phyloP scores from a whole-genome alignment of 2,329 filamentous ascomycete genomes.

The Rutstroemia sp. region DNA sequence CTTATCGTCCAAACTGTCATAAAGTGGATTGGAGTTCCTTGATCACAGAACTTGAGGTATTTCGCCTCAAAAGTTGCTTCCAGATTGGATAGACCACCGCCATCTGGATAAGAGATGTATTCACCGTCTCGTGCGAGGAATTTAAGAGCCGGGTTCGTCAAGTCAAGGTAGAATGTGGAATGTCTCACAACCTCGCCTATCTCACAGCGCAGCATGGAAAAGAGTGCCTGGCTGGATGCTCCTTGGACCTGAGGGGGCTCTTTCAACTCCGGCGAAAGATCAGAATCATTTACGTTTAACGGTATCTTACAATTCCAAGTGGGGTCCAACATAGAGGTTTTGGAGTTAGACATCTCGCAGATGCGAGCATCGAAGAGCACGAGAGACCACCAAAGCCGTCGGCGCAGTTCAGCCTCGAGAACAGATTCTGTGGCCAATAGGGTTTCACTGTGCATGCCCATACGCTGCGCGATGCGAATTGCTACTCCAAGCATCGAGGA shows the following conservation, averaged over 20 bases:
- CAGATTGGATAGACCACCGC: slow-evolving; percentile 22
- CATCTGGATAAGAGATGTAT: slow-evolving; percentile 5
- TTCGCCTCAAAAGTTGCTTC: slow-evolving; percentile 35
- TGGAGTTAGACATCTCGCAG: slow-evolving; percentile 54
- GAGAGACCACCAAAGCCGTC: slow-evolving; percentile 67
- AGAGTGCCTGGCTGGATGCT: slow-evolving; percentile 53
- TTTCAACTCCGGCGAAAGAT: slow-evolving; percentile 50
- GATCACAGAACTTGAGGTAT: slow-evolving; percentile 36
- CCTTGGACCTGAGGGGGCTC: slow-evolving; percentile 41
- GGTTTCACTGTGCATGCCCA: slow-evolving; percentile 61
- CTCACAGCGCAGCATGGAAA: slow-evolving; percentile 49
- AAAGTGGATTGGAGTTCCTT: slow-evolving; percentile 32
- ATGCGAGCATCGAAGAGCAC: slow-evolving; percentile 62
- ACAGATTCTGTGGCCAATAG: slow-evolving; percentile 35
- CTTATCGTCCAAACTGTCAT: slow-evolving; percentile 25
- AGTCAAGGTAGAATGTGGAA: slow-evolving; percentile 20
- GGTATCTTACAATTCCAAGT: slow-evolving; percentile 49
- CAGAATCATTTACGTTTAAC: slow-evolving; percentile 55
- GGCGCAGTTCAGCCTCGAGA: slow-evolving; percentile 64
- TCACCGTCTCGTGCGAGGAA: slow-evolving; percentile 14
- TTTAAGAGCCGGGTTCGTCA: slow-evolving; percentile 18
- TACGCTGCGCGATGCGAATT: slow-evolving; percentile 58
- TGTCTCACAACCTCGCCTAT: slow-evolving; percentile 38
- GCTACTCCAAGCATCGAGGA: slow-evolving; percentile 58
- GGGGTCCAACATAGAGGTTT: slow-evolving; percentile 30